Base-by-base conservation (phyloP, 1,284 basidiomycete genomes). In the Cutaneotrichosporon arboriforme region DNA sequence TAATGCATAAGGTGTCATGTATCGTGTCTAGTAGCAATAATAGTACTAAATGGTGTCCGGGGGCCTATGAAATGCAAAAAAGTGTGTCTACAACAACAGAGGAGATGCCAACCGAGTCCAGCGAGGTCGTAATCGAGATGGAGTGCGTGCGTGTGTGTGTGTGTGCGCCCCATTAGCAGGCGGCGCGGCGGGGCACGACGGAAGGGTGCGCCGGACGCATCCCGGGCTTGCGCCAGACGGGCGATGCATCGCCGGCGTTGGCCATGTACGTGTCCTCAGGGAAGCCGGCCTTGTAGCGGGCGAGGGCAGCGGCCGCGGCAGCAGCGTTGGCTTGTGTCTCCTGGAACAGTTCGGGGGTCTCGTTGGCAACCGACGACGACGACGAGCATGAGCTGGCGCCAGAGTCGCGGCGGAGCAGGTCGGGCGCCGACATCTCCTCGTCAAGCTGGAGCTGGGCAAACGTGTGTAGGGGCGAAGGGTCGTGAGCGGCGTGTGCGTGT, bases 141-240 rank as follows among this genome's bases (percentile, higher is more conserved):
- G n/a, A 14, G 22, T 4, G 21, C 14, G n/a, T n/a, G n/a, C n/a
- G n/a, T n/a, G n/a, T n/a, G 26, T 31, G 26, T 5, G 26, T 5
- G 10, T 31, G 26, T 10, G 26, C 26, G 26, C 10, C 5, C 7
- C 1, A 40, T 22, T 54, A 52, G 37, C 18, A 48, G 12, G 41
- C 42, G 9, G 47, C 23, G 36, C 47, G 34, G 18, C 52, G 52
- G 22, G 41, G 40, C 34, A 54, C 26, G 13, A 56, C 18, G n/a
- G 42, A 42, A 14, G 50, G 34, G n/a, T 51, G 49, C 8, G 46
- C 50, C 51, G 55, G 57, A 34, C 54, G 38, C 36, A 55, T 37
- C 31, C 50, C 50, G 14, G 55, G 44, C 45, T 55, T 59, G 47
- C 49, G 52, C 57, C 57, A 59, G 26, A 46, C 34, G 1, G 55